phyloP scores from a whole-genome alignment of 305 asterid species.

The Ajuga reptans region DNA sequence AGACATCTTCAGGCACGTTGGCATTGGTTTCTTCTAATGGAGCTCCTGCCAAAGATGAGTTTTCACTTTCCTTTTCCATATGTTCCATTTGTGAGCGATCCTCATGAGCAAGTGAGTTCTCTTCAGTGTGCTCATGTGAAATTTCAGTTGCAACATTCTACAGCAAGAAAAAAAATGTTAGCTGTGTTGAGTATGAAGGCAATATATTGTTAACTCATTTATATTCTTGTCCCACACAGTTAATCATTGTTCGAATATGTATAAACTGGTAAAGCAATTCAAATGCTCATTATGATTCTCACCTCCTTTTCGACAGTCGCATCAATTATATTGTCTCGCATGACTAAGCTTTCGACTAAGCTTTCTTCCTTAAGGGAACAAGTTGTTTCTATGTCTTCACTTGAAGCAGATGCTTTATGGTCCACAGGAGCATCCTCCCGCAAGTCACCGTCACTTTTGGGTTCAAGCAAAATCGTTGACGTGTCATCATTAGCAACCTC shows the following conservation, averaged over 20 bases:
- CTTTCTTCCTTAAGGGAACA: constrained; percentile 12
- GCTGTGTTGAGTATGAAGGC: neutral
- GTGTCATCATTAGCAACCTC: constrained; percentile 17
- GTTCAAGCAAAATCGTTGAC: constrained; percentile 14
- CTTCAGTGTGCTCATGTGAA: constrained; percentile 20
- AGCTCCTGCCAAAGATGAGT: constrained; percentile 19
- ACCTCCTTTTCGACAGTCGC: neutral
- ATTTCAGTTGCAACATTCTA: constrained; percentile 24
- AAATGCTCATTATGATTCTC: constrained; percentile 14
- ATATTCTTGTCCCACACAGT: neutral
- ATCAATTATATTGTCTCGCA: neutral
- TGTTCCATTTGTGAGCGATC: too few relatives aligned
- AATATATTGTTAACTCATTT: too few relatives aligned
- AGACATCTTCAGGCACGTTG: constrained; percentile 5
- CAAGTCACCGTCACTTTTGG: neutral
- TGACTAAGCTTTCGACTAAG: too few relatives aligned
- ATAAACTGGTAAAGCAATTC: neutral
- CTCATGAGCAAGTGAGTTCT: too few relatives aligned
- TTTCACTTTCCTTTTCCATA: constrained; percentile 18
- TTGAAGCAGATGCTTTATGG: constrained; percentile 14
- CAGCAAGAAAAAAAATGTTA: constrained; percentile 7
- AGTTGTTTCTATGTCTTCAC: constrained; percentile 19
- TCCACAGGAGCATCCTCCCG: constrained; percentile 21
- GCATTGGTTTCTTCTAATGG: constrained; percentile 20
- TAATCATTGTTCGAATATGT: neutral